Evolutionary conservation across 148 eudicot species (phyloP).

Genomic region (Amaranthus cruentus): DNA sequence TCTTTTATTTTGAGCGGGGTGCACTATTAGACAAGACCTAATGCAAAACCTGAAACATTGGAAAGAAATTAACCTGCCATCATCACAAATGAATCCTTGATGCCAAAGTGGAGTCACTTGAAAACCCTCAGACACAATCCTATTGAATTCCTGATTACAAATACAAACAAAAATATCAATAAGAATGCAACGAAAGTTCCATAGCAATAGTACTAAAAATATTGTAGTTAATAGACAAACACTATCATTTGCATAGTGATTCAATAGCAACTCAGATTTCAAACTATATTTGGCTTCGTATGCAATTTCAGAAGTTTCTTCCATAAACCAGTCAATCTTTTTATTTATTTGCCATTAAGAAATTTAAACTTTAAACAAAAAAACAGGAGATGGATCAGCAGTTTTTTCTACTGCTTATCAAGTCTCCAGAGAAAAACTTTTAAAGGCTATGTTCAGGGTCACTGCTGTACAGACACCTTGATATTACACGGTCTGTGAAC

Average conservation of each 20-base stretch:
- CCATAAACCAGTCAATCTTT: constrained; percentile 1
- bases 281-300: too few species aligned
- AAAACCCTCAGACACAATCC: constrained; percentile 72
- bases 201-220: background rate
- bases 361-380: background rate
- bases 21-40: background rate
- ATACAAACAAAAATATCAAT: constrained; percentile 4
- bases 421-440: too few species aligned
- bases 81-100: constrained; percentile 87
- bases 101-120: constrained; percentile 93
- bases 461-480: too few species aligned
- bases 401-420: too few species aligned
- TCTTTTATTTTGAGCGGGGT: too few species aligned
- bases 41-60: background rate
- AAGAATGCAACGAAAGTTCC: background rate
- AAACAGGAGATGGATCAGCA: too few species aligned
- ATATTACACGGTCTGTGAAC: too few species aligned
- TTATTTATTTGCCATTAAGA: background rate
- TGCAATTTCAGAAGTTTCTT: background rate
- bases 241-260: background rate
- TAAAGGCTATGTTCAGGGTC: too few species aligned
- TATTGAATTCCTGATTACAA: constrained; percentile 57
- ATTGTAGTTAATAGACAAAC: too few species aligned
- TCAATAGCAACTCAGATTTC: background rate
- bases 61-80: constrained; percentile 63